Evolutionary conservation across 2,329 filamentous ascomycete species (phyloP).

Genomic region (Calonectria pauciramosa): DNA sequence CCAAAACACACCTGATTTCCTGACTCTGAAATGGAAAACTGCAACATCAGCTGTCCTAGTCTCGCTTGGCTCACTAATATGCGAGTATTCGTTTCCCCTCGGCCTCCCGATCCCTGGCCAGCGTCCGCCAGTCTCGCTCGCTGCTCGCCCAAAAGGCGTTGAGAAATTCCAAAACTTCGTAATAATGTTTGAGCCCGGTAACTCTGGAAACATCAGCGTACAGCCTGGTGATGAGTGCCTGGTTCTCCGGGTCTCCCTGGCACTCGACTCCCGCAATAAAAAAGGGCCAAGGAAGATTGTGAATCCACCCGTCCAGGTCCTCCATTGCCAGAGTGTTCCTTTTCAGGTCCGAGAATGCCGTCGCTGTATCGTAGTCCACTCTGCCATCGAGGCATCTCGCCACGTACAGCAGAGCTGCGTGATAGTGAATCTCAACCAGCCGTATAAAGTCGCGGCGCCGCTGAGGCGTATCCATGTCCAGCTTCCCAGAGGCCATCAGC

Average conservation of each 20-base stretch:
- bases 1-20: no score
- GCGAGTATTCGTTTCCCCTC: not conserved
- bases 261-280: slow-evolving; percentile 48
- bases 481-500: not conserved
- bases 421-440: not conserved
- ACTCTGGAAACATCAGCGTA: not conserved
- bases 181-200: slow-evolving; percentile 17
- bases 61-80: not conserved
- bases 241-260: slow-evolving; percentile 30
- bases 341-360: not conserved
- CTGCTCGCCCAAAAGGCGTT: slow-evolving; percentile 43
- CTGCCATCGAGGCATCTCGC: not conserved
- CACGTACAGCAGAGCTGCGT: not conserved
- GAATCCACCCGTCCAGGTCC: slow-evolving; percentile 39
- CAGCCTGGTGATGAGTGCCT: not conserved
- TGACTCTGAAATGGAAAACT: no score
- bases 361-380: not conserved
- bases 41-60: no score
- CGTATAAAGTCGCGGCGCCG: not conserved
- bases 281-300: slow-evolving; percentile 48
- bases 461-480: not conserved
- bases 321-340: slow-evolving; percentile 36
- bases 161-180: slow-evolving; percentile 26
- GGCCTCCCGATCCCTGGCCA: slow-evolving; percentile 34
- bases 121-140: slow-evolving; percentile 43